A percentile compares a stretch with the other conserved stretches of the same genome.
These are phyloP conservation scores for Leucocoprinus birnbaumii DNA, from an alignment of 768 basidiomycete genomes.

Conservation along the genomic window DNA sequence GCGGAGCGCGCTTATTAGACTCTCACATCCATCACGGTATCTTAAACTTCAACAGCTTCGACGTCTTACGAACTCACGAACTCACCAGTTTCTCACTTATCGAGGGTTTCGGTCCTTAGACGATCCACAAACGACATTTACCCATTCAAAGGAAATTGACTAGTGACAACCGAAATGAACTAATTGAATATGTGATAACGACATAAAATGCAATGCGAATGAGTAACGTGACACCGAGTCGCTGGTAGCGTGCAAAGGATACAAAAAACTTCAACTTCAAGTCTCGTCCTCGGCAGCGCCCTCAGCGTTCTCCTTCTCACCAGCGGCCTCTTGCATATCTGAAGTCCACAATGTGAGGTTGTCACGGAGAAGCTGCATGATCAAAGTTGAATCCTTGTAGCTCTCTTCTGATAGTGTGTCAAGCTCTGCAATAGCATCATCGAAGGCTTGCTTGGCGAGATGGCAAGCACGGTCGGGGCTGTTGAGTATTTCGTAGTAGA, in stretches of 20 bases:
- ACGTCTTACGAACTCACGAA: no score
- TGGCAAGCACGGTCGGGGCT: conserved; percentile 98
- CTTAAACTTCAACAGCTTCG: not conserved
- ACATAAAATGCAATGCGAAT: conserved; percentile 11
- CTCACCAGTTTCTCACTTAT: no score
- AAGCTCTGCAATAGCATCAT: conserved; percentile 98
- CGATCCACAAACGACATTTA: not conserved
- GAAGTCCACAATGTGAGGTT: conserved; percentile 98
- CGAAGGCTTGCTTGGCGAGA: conserved; percentile 98
- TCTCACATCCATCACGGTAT: not conserved
- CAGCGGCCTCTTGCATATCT: conserved; percentile 92
- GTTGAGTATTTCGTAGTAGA: conserved; percentile 99
- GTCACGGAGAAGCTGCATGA: conserved; percentile 95
- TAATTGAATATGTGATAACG: conserved; percentile 12
- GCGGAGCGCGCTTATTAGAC: not conserved
- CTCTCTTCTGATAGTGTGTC: conserved; percentile 98
- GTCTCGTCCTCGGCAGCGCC: conserved; percentile 65
- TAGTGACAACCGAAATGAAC: conserved; percentile 8
- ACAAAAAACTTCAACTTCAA: not conserved
- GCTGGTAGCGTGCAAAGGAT: not conserved
- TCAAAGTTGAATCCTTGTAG: conserved; percentile 98
- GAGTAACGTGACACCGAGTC: conserved; percentile 6
- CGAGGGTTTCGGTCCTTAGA: no score
- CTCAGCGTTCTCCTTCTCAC: conserved; percentile 66
- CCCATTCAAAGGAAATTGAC: conserved; percentile 10